A percentile compares a stretch with the other conserved stretches of the same genome.
These are phyloP conservation scores for Colletotrichum echinochloae DNA, from an alignment of 2,329 filamentous ascomycete species.

Conservation along the genomic window DNA sequence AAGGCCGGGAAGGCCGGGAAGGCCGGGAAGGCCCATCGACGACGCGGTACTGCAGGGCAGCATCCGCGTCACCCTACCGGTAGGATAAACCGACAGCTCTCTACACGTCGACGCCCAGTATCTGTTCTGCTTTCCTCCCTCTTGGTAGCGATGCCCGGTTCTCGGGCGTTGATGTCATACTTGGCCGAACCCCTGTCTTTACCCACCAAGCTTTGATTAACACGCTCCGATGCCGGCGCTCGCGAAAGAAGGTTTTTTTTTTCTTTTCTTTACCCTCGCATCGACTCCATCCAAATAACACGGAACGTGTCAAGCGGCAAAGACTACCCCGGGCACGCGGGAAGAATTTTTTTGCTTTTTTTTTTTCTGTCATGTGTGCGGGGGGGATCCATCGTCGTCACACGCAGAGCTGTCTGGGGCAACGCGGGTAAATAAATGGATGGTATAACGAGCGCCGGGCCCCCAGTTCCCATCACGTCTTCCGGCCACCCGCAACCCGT, in stretches of 20 bases:
- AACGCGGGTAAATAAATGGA: too few species aligned
- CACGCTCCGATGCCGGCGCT: slow-evolving; percentile 11
- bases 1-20: not conserved
- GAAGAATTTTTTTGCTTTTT: slow-evolving; percentile 1
- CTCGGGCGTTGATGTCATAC: not conserved
- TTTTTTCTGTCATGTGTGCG: too few species aligned
- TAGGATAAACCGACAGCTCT: not conserved
- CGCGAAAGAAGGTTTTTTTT: not conserved
- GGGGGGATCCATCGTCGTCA: not conserved
- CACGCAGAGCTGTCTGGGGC: not conserved
- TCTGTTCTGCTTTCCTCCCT: not conserved
- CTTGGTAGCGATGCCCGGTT: accelerated
- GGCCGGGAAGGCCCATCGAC: not conserved
- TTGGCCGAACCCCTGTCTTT: not conserved
- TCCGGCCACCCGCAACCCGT: not conserved
- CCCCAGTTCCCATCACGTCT: not conserved
- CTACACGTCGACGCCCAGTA: too few species aligned
- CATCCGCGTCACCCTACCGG: not conserved
- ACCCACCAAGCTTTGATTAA: not conserved
- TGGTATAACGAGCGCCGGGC: not conserved
- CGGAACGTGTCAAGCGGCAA: not conserved
- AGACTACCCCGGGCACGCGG: not conserved
- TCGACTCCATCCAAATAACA: slow-evolving; percentile 4
- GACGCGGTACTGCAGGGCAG: not conserved
- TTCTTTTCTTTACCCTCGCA: too few species aligned